Base-by-base conservation (phyloP, 495 filamentous ascomycete genomes). In the Niebla homalea region DNA sequence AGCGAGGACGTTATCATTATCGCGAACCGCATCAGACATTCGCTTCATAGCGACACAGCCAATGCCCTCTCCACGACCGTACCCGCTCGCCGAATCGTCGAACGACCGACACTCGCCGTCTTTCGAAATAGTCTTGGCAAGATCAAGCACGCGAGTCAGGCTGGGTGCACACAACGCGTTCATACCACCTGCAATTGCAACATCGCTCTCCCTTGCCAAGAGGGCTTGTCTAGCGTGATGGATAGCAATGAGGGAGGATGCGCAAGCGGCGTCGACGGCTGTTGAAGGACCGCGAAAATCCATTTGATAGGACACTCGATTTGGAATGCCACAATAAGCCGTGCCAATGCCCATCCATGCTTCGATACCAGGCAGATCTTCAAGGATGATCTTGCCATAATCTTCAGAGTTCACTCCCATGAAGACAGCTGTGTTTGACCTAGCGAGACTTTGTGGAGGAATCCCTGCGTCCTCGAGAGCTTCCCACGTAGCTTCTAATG, bases 401-500 rank as follows among this genome's bases (percentile, higher is more conserved):
- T 51, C 48, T 25, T 50, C 25, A 1, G 48, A 40, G n/a, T 51
- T 57, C 6, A 38, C 21, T 5, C 63, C 64, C 0, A 57, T 51
- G 41, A 57, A 60, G 5, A 67, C 64, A 4, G 52, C 50, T 0
- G 62, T 67, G 12, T 59, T 57, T 2, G 59, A 58, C 19, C 59
- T 44, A 3, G 53, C 23, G 14, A 62, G 22, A 0, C 47, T 53
- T 22, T 66, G 60, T 6, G 67, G 53, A 8, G 67, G 53, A 2
- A 69, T 51, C 11, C 66, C 85, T 21, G 82, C 78, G 72, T 81
- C 80, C 59, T 90, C 84, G 3, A 93, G 69, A 0, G 87, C 87
- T 58, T 87, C 84, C 50, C 87, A 88, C 0, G 80, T 78, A 2
- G 81, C 84, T 12, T 77, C 73, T 19, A 93, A 59, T 0, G 80